Evolutionary conservation across 2,329 filamentous ascomycete species (phyloP).

Genomic region (Ceratocystiopsis sp.): DNA sequence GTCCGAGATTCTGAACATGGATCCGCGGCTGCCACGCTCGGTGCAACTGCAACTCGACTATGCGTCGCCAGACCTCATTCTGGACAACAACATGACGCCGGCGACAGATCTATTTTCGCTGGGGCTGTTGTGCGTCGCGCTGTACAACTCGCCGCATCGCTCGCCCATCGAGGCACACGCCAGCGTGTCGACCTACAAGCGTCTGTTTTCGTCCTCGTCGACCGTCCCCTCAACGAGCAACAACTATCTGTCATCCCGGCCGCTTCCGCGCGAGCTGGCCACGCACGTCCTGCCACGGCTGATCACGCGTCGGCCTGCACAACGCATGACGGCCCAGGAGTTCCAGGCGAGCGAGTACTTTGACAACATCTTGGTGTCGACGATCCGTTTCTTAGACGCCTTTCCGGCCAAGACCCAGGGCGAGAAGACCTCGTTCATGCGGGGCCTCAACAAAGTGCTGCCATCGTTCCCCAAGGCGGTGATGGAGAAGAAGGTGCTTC

Average conservation of each 20-base stretch:
- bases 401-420: conserved; percentile 81
- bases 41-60: conserved; percentile 90
- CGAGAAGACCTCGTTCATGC: conserved; percentile 84
- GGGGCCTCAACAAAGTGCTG: conserved; percentile 71
- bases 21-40: conserved; percentile 61
- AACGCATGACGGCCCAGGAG: conserved; percentile 72
- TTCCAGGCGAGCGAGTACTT: conserved; percentile 95
- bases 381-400: conserved; percentile 83
- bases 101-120: conserved; percentile 89
- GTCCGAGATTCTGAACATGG: conserved; percentile 69
- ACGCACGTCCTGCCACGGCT: conserved; percentile 65
- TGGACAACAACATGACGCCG: conserved; percentile 74
- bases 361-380: conserved; percentile 90
- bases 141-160: conserved; percentile 86
- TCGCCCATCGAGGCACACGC: conserved; percentile 74
- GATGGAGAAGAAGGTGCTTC: conserved; percentile 85
- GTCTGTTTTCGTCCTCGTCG: conserved; percentile 62
- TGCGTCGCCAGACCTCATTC: conserved; percentile 81
- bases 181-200: conserved; percentile 71
- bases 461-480: conserved; percentile 87
- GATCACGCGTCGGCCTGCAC: conserved; percentile 73
- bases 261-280: conserved; percentile 63
- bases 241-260: conserved; percentile 64
- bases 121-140: conserved; percentile 69
- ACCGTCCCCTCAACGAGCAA: conserved; percentile 65